A percentile compares a stretch with the other conserved stretches of the same genome.
Conservation (phyloP, 108 stramenopile species). For the Chaetoceros tenuissimus region DNA sequence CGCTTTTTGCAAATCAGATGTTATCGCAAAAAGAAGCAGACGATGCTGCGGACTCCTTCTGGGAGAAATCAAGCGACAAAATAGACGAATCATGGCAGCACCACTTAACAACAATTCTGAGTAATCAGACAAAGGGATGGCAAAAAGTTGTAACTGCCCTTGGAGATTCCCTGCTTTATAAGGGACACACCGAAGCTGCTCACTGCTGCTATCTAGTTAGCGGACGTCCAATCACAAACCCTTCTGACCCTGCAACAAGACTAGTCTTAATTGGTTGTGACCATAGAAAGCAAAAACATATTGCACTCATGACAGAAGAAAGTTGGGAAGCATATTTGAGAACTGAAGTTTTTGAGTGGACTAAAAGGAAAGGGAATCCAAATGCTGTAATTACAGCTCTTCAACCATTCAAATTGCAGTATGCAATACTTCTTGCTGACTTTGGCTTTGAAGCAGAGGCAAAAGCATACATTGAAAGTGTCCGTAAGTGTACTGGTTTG, state of each 20-base stretch:
- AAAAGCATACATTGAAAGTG: constrained; percentile 35
- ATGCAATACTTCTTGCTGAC: constrained; percentile 67
- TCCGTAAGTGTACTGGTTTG: constrained; percentile 37
- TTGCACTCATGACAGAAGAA: constrained; percentile 35
- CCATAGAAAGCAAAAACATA: constrained; percentile 26
- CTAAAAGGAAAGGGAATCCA: constrained; percentile 70
- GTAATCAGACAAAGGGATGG: constrained; percentile 74
- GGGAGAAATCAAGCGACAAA: constrained; percentile 27
- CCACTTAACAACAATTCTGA: constrained; percentile 66
- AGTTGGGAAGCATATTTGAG: constrained; percentile 50
- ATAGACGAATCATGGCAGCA: constrained; percentile 44
- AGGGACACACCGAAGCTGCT: constrained; percentile 47
- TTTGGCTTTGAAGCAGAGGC: constrained; percentile 46
- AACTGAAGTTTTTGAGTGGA: constrained; percentile 92
- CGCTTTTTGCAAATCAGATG: constrained; percentile 59
- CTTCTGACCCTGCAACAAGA: constrained; percentile 28
- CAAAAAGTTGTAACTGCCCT: constrained; percentile 61
- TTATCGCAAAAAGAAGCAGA: constrained; percentile 10
- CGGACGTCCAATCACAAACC: constrained; percentile 45
- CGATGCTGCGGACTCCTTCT: constrained; percentile 19
- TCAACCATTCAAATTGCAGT: constrained; percentile 70
- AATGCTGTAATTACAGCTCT: constrained; percentile 48
- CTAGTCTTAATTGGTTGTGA: constrained; percentile 64
- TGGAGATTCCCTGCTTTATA: constrained; percentile 58
- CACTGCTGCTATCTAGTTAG: constrained; percentile 86